Base-by-base conservation (phyloP, 2,329 filamentous ascomycete genomes). In the Pseudogymnoascus sp. region DNA sequence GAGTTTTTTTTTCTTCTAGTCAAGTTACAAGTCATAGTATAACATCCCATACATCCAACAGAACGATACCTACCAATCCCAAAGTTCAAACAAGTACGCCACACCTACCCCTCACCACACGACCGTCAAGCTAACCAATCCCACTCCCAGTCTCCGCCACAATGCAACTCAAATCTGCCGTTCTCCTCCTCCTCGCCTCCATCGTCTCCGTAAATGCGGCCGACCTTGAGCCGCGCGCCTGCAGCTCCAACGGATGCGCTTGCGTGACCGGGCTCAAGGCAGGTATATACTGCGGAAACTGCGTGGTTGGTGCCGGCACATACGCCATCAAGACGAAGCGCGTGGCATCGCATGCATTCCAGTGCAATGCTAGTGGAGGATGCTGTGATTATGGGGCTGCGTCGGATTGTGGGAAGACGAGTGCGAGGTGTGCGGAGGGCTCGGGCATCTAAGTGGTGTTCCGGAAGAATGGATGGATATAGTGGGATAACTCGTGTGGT, bases 261-360 rank as follows among this genome's bases (percentile, higher is more conserved):
- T 69, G 68, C 59, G 63, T 67, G 13, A 62, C 29, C 17, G 65
- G 67, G 3, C 63, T 66, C 10, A 25, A 27, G 2, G 66, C 68
- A 29, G 66, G 66, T 29, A 63, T 65, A 5, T 67, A 68, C 61
- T 69, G 67, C 61, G 66, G 66, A 8, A 65, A 65, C 59, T 69
- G 67, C 38, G 64, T 67, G 3, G 65, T 67, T 10, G 65, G 65
- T 9, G 65, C 66, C 1, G 68, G 66, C 12, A 65, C 64, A 1
- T 66, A 61, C 39, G 68, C 67, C n/a, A 61, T 69, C 62, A 62
- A 60, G 25, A 62, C 66, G 9, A 69, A 69, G 66, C 61, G 68
- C 12, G 64, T 67, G 12, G 17, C 29, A 5, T 62, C 31, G 4
- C 66, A 70, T 39, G 63, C 66, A 1, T 70, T 65, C 58, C 66